Percentiles rank a stretch among this genome's conserved stretches.
Evolutionary conservation across 805 yeast genomes (phyloP).

Genomic region (Tetrapisispora phaffii): DNA sequence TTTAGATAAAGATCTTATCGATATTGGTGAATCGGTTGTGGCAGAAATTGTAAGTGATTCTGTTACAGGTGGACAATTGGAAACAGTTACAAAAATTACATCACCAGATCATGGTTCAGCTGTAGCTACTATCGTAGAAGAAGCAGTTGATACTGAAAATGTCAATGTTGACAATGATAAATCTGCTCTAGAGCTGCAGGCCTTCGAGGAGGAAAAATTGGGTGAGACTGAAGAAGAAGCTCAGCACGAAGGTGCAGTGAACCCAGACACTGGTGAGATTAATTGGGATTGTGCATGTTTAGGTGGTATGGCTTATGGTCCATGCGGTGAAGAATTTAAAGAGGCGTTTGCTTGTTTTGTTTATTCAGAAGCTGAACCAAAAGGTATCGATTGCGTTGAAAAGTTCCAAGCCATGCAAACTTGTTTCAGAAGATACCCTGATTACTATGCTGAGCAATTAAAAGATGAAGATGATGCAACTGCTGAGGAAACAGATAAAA

Average conservation of each 20-base stretch:
- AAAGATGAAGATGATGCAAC: slow-evolving; percentile 15
- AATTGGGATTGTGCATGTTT: slow-evolving; percentile 99
- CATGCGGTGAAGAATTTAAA: slow-evolving; percentile 94
- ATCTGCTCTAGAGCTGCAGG: neutral
- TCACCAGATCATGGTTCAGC: neutral
- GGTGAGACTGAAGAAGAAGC: slow-evolving; percentile 28
- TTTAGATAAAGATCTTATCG: neutral
- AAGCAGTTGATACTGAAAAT: neutral
- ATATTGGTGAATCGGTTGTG: slow-evolving; percentile 2
- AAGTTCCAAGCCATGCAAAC: slow-evolving; percentile 86
- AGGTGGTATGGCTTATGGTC: slow-evolving; percentile 98
- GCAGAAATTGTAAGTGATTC: slow-evolving; percentile 4
- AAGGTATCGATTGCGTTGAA: slow-evolving; percentile 90
- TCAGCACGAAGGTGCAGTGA: slow-evolving; percentile 59
- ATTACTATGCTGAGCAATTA: slow-evolving; percentile 77
- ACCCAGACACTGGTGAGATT: slow-evolving; percentile 96
- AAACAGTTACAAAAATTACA: neutral
- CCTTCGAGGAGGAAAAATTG: neutral
- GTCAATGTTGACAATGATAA: neutral
- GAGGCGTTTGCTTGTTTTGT: slow-evolving; percentile 93
- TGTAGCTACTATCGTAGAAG: neutral
- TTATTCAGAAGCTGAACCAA: slow-evolving; percentile 88
- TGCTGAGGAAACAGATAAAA: neutral
- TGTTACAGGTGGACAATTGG: slow-evolving; percentile 2
- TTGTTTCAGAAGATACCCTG: slow-evolving; percentile 87